phyloP scores from a whole-genome alignment of 2,329 filamentous ascomycete genomes.

The Zalaria sp. region DNA sequence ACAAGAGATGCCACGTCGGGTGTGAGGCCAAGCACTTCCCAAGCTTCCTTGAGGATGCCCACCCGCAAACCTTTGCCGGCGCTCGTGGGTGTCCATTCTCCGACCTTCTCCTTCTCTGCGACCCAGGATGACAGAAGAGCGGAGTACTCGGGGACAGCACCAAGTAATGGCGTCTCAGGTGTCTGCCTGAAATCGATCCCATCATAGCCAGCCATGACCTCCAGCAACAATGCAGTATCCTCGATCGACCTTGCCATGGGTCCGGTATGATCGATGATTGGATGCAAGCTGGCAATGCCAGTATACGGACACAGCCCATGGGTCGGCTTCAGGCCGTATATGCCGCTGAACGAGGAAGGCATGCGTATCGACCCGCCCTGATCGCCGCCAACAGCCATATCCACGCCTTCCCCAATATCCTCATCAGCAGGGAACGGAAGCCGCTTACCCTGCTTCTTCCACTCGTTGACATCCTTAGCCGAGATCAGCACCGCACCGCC shows the following conservation, averaged over 20 bases:
- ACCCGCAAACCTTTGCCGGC: constrained; percentile 28
- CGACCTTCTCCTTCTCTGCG: constrained; percentile 10
- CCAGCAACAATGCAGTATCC: constrained; percentile 25
- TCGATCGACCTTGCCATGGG: constrained; percentile 27
- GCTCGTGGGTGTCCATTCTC: constrained; percentile 15
- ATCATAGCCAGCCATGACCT: constrained; percentile 30
- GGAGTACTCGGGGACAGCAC: constrained; percentile 23
- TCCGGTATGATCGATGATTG: constrained; percentile 32
- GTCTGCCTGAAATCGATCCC: constrained; percentile 29
- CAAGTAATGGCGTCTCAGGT: constrained; percentile 23
- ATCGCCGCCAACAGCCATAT: constrained; percentile 22
- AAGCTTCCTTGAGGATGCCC: constrained; percentile 32
- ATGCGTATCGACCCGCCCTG: constrained; percentile 13
- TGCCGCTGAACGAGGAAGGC: constrained; percentile 11
- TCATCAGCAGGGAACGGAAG: constrained; percentile 5
- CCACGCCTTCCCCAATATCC: constrained; percentile 17
- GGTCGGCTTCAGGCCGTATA: constrained; percentile 25
- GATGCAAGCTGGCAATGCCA: constrained; percentile 23
- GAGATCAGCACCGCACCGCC: constrained; percentile 20
- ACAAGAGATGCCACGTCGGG: constrained; percentile 24
- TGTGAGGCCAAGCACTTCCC: constrained; percentile 24
- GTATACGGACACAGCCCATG: constrained; percentile 32
- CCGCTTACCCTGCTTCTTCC: constrained; percentile 9
- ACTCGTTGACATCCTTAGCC: constrained; percentile 13
- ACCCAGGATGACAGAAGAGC: constrained; percentile 14